Evolutionary conservation across 192 early-diverging fungal species (phyloP), one percentile per base, ranked within the genome.

Genomic region (Chytriomyces sp.): DNA sequence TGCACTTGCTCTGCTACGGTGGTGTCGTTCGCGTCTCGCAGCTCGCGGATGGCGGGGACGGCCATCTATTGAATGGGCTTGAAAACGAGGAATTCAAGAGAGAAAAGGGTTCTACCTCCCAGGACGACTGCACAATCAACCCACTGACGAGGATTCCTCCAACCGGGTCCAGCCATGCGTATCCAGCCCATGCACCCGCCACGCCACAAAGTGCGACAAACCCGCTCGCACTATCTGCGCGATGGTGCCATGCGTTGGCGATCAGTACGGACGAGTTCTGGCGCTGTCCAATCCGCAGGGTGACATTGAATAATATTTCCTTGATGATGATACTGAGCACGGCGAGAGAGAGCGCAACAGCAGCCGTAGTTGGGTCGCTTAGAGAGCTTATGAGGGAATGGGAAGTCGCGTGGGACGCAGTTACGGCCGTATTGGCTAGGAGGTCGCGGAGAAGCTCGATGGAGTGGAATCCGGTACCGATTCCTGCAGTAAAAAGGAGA

Each of bases 171-270:
- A 93, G 70, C 52, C 89, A 78, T 14, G 87, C 85, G 17, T 89
- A 75, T 10, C 93, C 93, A 63, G 87, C 67, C 58, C 88, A 87
- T 25, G 88, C 88, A 1, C 93, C 93, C 12, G 78, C 88, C 36
- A 94, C 91, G 4, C 91, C 91, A 37, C 70, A 89, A 2, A 92
- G 76, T 0, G 91, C 90, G 28, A 94, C 89, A 30, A 91, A 40
- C 49, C 89, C 90, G 22, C 88, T 88, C 77, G 82, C 77, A 4
- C 90, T 89, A 75, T 94, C 93, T 49, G 86, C 86, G 33, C 93
- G 90, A 68, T 94, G 93, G 59, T 94, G 93, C 90, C 90, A 94
- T 57, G 93, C 93, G 77, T 94, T 94, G 19, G 93, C 93, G 5
- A 92, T 73, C 31, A 94, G 78, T 0, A 94, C 92, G 49, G 89